phyloP scores from a whole-genome alignment of 1,284 basidiomycete species.

The Macrocystidia cucumis region DNA sequence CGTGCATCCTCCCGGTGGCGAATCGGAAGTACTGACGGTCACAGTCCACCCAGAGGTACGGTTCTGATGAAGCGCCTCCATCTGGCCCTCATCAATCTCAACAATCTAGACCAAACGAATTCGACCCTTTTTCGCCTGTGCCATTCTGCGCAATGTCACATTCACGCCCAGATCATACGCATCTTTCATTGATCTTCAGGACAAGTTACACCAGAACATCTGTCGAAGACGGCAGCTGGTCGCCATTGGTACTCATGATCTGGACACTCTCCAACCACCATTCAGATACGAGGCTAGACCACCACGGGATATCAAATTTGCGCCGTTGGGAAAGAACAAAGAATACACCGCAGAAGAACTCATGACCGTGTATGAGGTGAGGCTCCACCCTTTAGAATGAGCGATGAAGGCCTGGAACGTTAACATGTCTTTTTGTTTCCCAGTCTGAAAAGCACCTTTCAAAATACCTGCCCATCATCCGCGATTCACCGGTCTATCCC shows the following conservation, averaged over 20 bases:
- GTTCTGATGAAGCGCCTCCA: not conserved
- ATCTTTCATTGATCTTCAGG: constrained; percentile 97
- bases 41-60: constrained; percentile 63
- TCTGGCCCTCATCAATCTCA: not conserved
- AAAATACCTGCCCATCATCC: constrained; percentile 88
- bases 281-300: constrained; percentile 90
- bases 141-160: constrained; percentile 83
- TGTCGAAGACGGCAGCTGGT: constrained; percentile 89
- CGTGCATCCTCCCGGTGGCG: constrained; percentile 58
- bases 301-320: constrained; percentile 88
- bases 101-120: constrained; percentile 66
- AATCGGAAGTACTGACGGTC: constrained; percentile 59
- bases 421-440: constrained; percentile 1
- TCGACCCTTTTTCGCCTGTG: constrained; percentile 88
- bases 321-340: constrained; percentile 73
- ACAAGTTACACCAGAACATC: constrained; percentile 97
- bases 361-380: constrained; percentile 87
- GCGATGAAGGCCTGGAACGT: not conserved
- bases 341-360: constrained; percentile 77
- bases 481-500: constrained; percentile 93
- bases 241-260: constrained; percentile 96
- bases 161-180: constrained; percentile 90
- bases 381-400: constrained; percentile 11
- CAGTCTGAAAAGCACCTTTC: constrained; percentile 90
- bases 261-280: constrained; percentile 83